Conservation (phyloP, 495 filamentous ascomycete species). For the Pseudotulostoma volvatum region DNA sequence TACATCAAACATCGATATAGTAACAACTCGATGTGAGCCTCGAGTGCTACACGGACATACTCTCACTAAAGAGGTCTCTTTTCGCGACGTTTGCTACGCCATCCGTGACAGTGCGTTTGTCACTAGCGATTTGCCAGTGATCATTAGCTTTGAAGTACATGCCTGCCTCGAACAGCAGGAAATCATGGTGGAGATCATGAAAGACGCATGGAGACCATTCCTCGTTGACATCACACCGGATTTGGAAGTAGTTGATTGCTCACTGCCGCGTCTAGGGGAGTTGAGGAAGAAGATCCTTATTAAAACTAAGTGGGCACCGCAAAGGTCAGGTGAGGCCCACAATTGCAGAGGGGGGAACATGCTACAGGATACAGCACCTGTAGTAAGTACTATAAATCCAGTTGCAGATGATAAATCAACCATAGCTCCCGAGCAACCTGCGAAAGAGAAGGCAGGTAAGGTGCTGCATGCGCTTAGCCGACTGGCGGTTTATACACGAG, state of each 20-base stretch:
- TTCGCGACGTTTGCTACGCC: constrained; percentile 65
- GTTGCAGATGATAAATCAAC: not conserved
- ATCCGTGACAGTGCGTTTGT: constrained; percentile 69
- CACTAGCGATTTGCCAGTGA: constrained; percentile 57
- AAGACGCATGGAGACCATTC: constrained; percentile 52
- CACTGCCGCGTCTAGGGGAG: constrained; percentile 47
- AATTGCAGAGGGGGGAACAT: constrained; percentile 4
- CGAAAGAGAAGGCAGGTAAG: constrained; percentile 42
- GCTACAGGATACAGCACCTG: constrained; percentile 3
- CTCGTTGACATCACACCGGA: constrained; percentile 45
- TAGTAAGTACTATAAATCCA: not conserved
- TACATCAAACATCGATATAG: constrained; percentile 4
- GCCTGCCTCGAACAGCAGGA: constrained; percentile 62
- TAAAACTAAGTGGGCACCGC: constrained; percentile 65
- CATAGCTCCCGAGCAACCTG: not conserved
- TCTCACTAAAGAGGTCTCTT: constrained; percentile 69
- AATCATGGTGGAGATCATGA: constrained; percentile 80
- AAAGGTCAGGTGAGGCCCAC: constrained; percentile 14
- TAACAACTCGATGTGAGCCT: constrained; percentile 38
- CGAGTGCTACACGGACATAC: constrained; percentile 80
- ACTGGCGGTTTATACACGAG: constrained; percentile 68
- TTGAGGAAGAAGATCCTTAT: constrained; percentile 68
- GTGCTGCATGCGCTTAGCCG: constrained; percentile 56
- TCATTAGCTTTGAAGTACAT: constrained; percentile 84
- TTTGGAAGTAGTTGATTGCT: constrained; percentile 21